Conservation (phyloP, 129 eudicot genomes). For the Tagetes patula region DNA sequence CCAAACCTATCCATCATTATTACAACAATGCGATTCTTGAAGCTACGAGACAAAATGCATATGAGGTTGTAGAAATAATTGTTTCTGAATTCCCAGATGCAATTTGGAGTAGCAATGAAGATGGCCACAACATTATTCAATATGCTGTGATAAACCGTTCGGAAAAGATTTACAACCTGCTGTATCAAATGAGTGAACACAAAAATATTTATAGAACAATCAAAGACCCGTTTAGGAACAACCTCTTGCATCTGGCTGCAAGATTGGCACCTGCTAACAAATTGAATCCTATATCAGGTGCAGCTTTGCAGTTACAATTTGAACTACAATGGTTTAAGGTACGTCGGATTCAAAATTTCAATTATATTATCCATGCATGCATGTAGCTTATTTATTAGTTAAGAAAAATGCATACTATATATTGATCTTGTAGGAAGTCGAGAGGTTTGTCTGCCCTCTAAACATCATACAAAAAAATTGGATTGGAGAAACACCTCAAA, state of each 20-base stretch:
- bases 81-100: neutral
- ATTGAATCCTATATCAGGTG: neutral
- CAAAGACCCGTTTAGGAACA: neutral
- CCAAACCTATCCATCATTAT: neutral
- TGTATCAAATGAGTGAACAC: neutral
- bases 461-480: neutral
- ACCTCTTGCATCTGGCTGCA: constrained; percentile 11
- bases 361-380: neutral
- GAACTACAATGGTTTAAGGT: constrained; percentile 13
- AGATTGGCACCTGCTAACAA: neutral
- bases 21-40: neutral
- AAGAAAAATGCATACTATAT: neutral
- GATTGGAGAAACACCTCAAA: neutral
- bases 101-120: neutral
- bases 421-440: neutral
- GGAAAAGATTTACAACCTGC: neutral
- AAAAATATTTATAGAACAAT: neutral
- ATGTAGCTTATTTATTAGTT: neutral
- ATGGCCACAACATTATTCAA: neutral
- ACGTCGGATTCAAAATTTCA: neutral
- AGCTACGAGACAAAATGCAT: constrained; percentile 9
- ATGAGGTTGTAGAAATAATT: neutral
- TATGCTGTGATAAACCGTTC: constrained; percentile 3
- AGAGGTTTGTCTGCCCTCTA: neutral
- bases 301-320: neutral